These are phyloP conservation scores for Pseudomonodictys pantanalensis DNA, from an alignment of 495 filamentous ascomycete genomes.

Conservation along the genomic window DNA sequence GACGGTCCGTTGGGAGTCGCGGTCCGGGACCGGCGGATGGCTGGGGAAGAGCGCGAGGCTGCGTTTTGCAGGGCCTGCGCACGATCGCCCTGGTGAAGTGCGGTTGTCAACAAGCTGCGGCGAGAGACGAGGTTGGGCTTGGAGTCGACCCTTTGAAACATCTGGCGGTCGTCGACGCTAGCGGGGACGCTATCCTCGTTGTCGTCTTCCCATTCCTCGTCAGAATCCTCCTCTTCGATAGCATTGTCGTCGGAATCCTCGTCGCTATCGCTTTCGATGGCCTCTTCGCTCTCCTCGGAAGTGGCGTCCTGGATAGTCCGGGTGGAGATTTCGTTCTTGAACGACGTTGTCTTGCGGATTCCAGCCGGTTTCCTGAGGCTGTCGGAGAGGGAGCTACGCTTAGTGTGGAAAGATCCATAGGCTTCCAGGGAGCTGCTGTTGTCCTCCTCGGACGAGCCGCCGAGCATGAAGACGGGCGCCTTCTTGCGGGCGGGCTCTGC, in stretches of 20 bases:
- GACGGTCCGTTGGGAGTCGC: slow-evolving; percentile 73
- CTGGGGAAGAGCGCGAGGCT: slow-evolving; percentile 77
- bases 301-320: slow-evolving; percentile 59
- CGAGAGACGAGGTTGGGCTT: slow-evolving; percentile 79
- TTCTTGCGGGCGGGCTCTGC: slow-evolving; percentile 54
- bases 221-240: slow-evolving; percentile 41
- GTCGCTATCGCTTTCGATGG: slow-evolving; percentile 60
- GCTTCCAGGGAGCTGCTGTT: slow-evolving; percentile 77
- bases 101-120: slow-evolving; percentile 83
- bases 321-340: slow-evolving; percentile 71
- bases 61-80: slow-evolving; percentile 60
- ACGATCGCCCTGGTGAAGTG: slow-evolving; percentile 77
- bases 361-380: slow-evolving; percentile 47
- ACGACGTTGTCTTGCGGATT: slow-evolving; percentile 77
- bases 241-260: slow-evolving; percentile 43
- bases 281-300: slow-evolving; percentile 63
- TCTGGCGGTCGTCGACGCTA: slow-evolving; percentile 70
- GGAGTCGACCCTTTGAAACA: slow-evolving; percentile 90
- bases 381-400: slow-evolving; percentile 55
- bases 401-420: slow-evolving; percentile 55
- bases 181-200: slow-evolving; percentile 81
- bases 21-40: slow-evolving; percentile 72
- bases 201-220: slow-evolving; percentile 84
- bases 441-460: slow-evolving; percentile 76
- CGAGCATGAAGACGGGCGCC: slow-evolving; percentile 69